Evolutionary conservation across 2,329 filamentous ascomycete species (phyloP).

Genomic region (Paraconiothyrium sp.): DNA sequence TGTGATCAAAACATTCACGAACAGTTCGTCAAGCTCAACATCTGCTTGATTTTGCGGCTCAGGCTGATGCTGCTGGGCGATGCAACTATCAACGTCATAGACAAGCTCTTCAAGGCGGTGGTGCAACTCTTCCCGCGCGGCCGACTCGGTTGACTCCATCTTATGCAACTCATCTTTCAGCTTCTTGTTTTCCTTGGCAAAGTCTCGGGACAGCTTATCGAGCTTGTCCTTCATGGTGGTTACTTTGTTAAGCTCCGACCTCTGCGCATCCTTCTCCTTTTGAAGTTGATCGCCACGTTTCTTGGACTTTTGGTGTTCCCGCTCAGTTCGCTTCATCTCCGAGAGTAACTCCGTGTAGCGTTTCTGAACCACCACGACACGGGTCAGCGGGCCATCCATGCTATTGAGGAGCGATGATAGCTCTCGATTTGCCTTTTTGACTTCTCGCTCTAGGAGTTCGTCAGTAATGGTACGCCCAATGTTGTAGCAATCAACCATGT

Average conservation of each 20-base stretch:
- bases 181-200: slow-evolving; percentile 97
- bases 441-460: slow-evolving; percentile 77
- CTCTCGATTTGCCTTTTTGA: slow-evolving; percentile 92
- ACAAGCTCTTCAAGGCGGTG: slow-evolving; percentile 83
- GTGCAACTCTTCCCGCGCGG: slow-evolving; percentile 83
- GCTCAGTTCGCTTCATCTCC: slow-evolving; percentile 94
- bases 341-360: slow-evolving; percentile 90
- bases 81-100: slow-evolving; percentile 85
- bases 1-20: slow-evolving; percentile 48
- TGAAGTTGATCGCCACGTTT: slow-evolving; percentile 93
- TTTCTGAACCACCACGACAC: slow-evolving; percentile 88
- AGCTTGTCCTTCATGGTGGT: slow-evolving; percentile 93
- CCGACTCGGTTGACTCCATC: slow-evolving; percentile 84
- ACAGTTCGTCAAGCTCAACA: slow-evolving; percentile 90
- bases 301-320: slow-evolving; percentile 95
- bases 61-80: slow-evolving; percentile 85
- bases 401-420: slow-evolving; percentile 83
- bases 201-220: slow-evolving; percentile 92
- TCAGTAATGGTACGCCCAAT: slow-evolving; percentile 27
- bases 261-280: slow-evolving; percentile 92
- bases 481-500: background rate
- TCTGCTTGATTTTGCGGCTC: slow-evolving; percentile 79
- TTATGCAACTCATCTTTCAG: slow-evolving; percentile 93
- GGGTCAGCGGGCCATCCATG: slow-evolving; percentile 90
- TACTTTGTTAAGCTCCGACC: slow-evolving; percentile 89